A percentile compares a stretch with the other conserved stretches of the same genome.
phyloP scores from a whole-genome alignment of 129 eudicot genomes.

The Kitagawia praeruptora region DNA sequence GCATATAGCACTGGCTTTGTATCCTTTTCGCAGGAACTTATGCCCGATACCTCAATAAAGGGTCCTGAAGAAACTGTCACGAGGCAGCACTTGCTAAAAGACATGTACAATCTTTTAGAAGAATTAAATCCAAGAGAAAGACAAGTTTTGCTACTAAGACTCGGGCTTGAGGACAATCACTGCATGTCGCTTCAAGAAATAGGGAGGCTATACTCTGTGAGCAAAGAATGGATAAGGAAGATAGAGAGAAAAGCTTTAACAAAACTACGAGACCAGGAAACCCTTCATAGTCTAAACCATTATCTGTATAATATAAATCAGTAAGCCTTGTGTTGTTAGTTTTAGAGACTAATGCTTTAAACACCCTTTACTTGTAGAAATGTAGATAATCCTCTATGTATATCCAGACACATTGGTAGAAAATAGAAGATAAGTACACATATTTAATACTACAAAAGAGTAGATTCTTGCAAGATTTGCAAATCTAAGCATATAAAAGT shows the following conservation, averaged over 20 bases:
- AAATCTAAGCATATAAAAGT: not conserved
- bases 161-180: constrained; percentile 50
- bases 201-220: constrained; percentile 53
- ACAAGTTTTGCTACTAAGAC: constrained; percentile 47
- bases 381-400: not conserved
- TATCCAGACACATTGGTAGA: not conserved
- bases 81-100: constrained; percentile 48
- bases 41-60: constrained; percentile 51
- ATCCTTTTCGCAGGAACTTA: constrained; percentile 43
- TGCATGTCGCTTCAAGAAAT: constrained; percentile 70
- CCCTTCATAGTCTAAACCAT: constrained; percentile 42
- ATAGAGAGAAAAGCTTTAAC: constrained; percentile 61
- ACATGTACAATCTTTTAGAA: constrained; percentile 41
- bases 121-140: constrained; percentile 49
- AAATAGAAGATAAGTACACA: not conserved
- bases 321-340: not conserved
- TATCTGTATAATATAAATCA: constrained; percentile 26
- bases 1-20: constrained; percentile 3
- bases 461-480: not conserved
- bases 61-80: constrained; percentile 50
- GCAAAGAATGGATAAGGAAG: constrained; percentile 88
- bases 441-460: not conserved
- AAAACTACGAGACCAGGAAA: constrained; percentile 46
- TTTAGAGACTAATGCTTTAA: not conserved
- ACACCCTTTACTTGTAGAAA: not conserved